These are phyloP conservation scores for Kwoniella sp. DNA, from an alignment of 768 basidiomycete species.

Conservation along the genomic window DNA sequence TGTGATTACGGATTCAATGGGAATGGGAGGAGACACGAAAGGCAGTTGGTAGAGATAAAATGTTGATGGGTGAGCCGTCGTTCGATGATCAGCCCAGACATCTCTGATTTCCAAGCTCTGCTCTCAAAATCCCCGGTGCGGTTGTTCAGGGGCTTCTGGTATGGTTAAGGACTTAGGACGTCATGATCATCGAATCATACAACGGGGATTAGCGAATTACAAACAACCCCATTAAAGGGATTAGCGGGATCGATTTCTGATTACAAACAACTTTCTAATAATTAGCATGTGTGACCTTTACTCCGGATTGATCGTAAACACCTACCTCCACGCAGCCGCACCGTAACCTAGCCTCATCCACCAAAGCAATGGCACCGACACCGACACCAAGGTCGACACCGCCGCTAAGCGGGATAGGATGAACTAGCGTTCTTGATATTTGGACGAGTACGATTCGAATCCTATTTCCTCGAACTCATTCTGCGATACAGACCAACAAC, in stretches of 20 bases:
- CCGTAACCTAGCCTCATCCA: too few species aligned
- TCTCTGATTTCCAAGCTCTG: neutral
- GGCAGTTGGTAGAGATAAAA: neutral
- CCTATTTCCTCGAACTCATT: too few species aligned
- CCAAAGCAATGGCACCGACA: neutral
- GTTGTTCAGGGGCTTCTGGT: neutral
- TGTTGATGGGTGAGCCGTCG: neutral
- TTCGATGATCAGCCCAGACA: neutral
- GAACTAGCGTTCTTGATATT: too few species aligned
- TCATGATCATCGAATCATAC: constrained; percentile 24
- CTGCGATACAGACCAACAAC: too few species aligned
- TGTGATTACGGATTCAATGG: too few species aligned
- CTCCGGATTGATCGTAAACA: too few species aligned
- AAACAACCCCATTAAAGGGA: neutral
- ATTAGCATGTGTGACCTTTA: too few species aligned
- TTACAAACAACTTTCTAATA: constrained; percentile 4
- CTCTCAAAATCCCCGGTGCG: neutral
- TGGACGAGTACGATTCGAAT: too few species aligned
- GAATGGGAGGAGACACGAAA: neutral
- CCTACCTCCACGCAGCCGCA: too few species aligned
- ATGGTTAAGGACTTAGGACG: neutral
- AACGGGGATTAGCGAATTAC: constrained; percentile 4
- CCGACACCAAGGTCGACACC: neutral
- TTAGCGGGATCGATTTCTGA: constrained; percentile 21
- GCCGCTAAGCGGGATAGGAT: too few species aligned